Conservation (phyloP, 441 rosid genomes). For the Brassica hybrid region DNA sequence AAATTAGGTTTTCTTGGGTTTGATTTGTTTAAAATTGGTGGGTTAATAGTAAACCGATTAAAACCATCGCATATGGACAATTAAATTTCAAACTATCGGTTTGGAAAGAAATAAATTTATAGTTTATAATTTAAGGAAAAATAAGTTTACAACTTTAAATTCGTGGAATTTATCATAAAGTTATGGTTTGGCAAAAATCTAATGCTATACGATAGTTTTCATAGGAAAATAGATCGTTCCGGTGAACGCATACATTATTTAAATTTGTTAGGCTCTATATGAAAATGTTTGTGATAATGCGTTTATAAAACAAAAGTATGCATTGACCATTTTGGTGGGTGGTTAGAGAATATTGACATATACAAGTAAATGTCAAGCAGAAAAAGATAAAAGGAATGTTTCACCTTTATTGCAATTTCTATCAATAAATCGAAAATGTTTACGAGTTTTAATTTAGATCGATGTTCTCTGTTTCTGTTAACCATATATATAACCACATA, state of each 20-base stretch:
- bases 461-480: background rate
- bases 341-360: constrained; percentile 31
- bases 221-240: too few species aligned
- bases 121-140: too few species aligned
- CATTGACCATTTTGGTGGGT: constrained; percentile 21
- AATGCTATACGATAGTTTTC: too few species aligned
- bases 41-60: too few species aligned
- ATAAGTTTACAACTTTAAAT: too few species aligned
- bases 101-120: too few species aligned
- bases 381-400: constrained; percentile 13
- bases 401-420: constrained; percentile 1
- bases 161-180: too few species aligned
- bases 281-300: background rate
- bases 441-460: background rate
- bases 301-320: constrained; percentile 13
- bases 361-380: constrained; percentile 30
- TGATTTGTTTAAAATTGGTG: too few species aligned
- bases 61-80: too few species aligned
- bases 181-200: too few species aligned
- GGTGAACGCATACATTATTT: background rate
- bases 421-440: background rate
- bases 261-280: background rate
- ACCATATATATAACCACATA: background rate
- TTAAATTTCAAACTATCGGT: too few species aligned
- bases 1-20: too few species aligned